Conservation (phyloP, 352 stramenopile genomes). For the Globisporangium radiosum region DNA sequence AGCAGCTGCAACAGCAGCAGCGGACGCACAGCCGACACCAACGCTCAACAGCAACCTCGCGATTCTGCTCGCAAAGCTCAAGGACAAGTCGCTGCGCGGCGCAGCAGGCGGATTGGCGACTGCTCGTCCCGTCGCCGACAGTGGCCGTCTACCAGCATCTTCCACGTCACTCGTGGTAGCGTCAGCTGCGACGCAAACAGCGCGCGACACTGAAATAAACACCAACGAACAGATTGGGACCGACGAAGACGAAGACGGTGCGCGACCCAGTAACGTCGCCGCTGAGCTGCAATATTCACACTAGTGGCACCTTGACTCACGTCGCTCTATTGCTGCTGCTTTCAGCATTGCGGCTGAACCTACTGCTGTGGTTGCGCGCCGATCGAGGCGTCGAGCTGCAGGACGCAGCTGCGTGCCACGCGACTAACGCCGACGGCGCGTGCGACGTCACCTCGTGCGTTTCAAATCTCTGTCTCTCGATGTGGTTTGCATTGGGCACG, state of each 20-base stretch:
- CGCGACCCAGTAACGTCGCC: neutral
- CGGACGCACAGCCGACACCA: neutral
- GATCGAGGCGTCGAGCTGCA: constrained; percentile 49
- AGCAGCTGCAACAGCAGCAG: neutral
- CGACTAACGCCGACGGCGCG: constrained; percentile 18
- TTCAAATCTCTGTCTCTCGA: neutral
- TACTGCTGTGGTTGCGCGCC: constrained; percentile 42
- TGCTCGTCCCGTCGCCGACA: no score
- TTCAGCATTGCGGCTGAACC: constrained; percentile 23
- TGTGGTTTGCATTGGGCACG: neutral
- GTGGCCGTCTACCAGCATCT: neutral
- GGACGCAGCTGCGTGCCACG: constrained; percentile 22
- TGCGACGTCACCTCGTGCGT: constrained; percentile 43
- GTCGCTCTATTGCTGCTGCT: neutral
- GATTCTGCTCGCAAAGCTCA: constrained; percentile 22
- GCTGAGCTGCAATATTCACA: neutral
- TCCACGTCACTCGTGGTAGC: neutral
- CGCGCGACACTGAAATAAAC: neutral
- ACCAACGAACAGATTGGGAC: neutral
- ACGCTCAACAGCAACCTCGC: constrained; percentile 8
- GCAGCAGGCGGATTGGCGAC: no score
- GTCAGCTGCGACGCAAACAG: neutral
- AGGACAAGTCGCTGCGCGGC: constrained; percentile 10
- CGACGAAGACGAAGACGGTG: neutral
- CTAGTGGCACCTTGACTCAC: neutral